Base-by-base conservation (phyloP, 1,284 basidiomycete species). In the Microbotryomycetes sp. region DNA sequence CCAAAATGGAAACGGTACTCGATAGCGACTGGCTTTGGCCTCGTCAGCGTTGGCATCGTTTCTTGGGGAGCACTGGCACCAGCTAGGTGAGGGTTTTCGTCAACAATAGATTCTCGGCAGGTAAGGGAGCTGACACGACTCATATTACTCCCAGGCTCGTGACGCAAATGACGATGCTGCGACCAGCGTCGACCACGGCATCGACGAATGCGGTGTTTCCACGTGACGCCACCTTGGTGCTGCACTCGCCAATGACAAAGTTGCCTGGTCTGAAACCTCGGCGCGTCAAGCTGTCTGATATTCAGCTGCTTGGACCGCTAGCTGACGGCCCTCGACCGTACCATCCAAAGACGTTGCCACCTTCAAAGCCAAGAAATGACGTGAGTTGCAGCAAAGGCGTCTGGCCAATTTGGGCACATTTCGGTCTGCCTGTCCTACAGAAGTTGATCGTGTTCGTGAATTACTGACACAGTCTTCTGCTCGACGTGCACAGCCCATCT, bases 1-100 rank as follows among this genome's bases (percentile, higher is more conserved):
- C 56, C 58, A 6, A 52, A 56, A 1, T 66, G 64, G 67, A 60
- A 66, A 53, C 59, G 67, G 15, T 68, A 65, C 51, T 52, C 58
- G 14, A 50, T 63, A 6, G 64, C 62, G 1, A 25, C 49, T 0
- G 60, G 64, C 0, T 60, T 65, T 2, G 56, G 42, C 1, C 49
- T 32, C 4, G 42, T 66, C 23, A 58, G 58, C 2, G 29, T 48
- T 0, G 64, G 49, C 4, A 36, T 62, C 6, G 58, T 63, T 15
- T 36, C 56, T 3, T 58, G 49, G 47, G 67, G 62, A 4, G 51
- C 62, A 5, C 19, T 62, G 19, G 62, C 64, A 7, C 67, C 67
- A 2, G 56, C 57, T 7, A 50, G 66, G 63, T 62, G 25, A 50
- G 55, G 16, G n/a, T 25, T 6, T 2, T 14, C 15, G n/a, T n/a